Base-by-base conservation (phyloP, 2,329 filamentous ascomycete genomes). In the Neofusicoccum kwambonambiense region DNA sequence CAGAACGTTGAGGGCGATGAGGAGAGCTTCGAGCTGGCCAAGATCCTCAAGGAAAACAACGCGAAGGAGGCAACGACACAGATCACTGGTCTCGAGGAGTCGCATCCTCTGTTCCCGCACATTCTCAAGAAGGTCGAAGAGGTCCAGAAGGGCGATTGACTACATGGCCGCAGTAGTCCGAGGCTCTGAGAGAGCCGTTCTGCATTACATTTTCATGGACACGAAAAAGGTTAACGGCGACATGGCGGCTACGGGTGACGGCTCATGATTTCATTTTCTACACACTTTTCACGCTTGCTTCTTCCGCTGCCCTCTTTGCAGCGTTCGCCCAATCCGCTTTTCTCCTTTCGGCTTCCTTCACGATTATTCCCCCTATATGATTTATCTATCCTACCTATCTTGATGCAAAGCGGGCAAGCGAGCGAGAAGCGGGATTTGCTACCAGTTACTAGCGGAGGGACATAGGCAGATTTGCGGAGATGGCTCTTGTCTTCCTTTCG, bases 1-100 rank as follows among this genome's bases (percentile, higher is more conserved):
- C 93, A 97, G 82, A 92, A 97, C 72, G 90, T 97, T 64, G 87
- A 93, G 71, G 93, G 89, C 12, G 95, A 99, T 69, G 91, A 96
- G 0, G 95, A 98, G 86, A 96, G 91, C 68, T 83, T 81, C 69
- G 89, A 96, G 79, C 85, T 99, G 11, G 91, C 92, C 73, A 88
- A 91, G 82, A 92, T 96, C 75, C 90, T 99, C 82, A 87, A 90
- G 67, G 84, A 89, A 68, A 86, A 90, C 74, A 83, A 83, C 2
- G 83, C 94, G 13, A 88, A 91, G 70, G 89, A 90, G 1, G 90
- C 94, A 8, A 91, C 94, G 51, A 81, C 83, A 75, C 86, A 94
- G 78, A 86, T 99, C 68, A 96, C 91, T 70, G 93, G 93, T 45
- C 84, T 99, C 64, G 87, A 92, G 72, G 80, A 87, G 66, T 82